These are phyloP conservation scores for Lentinus tigrinus DNA, from an alignment of 768 basidiomycete species.

Conservation along the genomic window DNA sequence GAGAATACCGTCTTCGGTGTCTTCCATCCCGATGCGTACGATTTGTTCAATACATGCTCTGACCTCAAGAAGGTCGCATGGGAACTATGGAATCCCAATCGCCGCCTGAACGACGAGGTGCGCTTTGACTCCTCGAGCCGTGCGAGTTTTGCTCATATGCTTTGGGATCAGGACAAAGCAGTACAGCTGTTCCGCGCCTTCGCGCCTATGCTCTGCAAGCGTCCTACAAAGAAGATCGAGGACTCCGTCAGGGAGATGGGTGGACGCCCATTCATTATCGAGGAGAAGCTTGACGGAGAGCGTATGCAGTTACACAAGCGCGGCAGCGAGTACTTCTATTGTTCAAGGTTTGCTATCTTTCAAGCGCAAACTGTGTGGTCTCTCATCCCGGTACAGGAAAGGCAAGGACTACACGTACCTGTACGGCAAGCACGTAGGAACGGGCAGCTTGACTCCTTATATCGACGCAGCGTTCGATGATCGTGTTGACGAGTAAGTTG, in stretches of 20 bases:
- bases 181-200: constrained; percentile 85
- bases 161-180: constrained; percentile 70
- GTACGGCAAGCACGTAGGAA: constrained; percentile 82
- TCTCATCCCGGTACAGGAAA: constrained; percentile 50
- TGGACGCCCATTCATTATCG: constrained; percentile 78
- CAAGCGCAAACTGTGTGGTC: background rate
- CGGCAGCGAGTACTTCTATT: constrained; percentile 89
- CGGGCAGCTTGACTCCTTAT: constrained; percentile 85
- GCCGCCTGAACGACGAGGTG: constrained; percentile 63
- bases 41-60: constrained; percentile 94
- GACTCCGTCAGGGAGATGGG: constrained; percentile 86
- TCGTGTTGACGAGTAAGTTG: constrained; percentile 75
- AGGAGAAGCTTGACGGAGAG: constrained; percentile 98
- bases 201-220: constrained; percentile 93
- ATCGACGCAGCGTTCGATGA: constrained; percentile 76
- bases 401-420: constrained; percentile 90
- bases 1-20: constrained; percentile 90
- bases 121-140: background rate
- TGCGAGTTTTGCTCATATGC: background rate
- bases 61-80: constrained; percentile 93
- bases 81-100: constrained; percentile 77
- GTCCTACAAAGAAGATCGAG: constrained; percentile 77
- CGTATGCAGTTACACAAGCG: constrained; percentile 94
- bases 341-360: constrained; percentile 64
- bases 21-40: constrained; percentile 93